Base-by-base conservation (phyloP, 78 protist genomes). In the Dictyostelium intermedium region DNA sequence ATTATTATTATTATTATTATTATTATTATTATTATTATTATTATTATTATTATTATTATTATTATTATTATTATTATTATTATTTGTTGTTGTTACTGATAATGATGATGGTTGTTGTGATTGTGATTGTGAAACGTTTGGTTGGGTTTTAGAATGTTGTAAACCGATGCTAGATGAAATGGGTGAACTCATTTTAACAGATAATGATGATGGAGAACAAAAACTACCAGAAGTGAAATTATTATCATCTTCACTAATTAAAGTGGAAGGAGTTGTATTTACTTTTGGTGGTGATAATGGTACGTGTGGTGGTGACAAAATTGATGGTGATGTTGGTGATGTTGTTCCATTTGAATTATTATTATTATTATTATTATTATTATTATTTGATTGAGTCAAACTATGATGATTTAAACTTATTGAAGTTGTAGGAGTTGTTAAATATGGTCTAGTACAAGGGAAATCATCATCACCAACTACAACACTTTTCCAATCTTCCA, bases 401-500 rank as follows among this genome's bases (percentile, higher is more conserved):
- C 30, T 25, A 50, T 10, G 16, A 50, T 72, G 79, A 41, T 16
- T 8, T 23, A 72, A 34, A 61, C 14, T 25, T 0, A 66, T 61
- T 69, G 80, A 25, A 9, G 89, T 41, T 11, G 89, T 83, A 2
- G 66, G 39, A 0, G 79, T 66, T 25, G 86, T 45, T 7, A 89
- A 23, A 27, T 69, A 89, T 16, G 94, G 94, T 35, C 56, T 53
- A 0, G 94, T 6, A n/a, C 34, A 30, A 10, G 94, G 94, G 61
- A 89, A 89, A 47, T 89, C 94, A 9, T 89, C 94, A 7, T 80
- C 85, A 3, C 53, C 6, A 5, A 80, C 60, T 0, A 89, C 72
- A n/a, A 89, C 70, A n/a, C 30, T 80, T 45, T 80, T 89, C 94
- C 94, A 89, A 47, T 89, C 94, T 16, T 89, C 94, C n/a, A 89